These are phyloP conservation scores for Cadophora sp. DNA, from an alignment of 2,329 filamentous ascomycete genomes.

Conservation along the genomic window DNA sequence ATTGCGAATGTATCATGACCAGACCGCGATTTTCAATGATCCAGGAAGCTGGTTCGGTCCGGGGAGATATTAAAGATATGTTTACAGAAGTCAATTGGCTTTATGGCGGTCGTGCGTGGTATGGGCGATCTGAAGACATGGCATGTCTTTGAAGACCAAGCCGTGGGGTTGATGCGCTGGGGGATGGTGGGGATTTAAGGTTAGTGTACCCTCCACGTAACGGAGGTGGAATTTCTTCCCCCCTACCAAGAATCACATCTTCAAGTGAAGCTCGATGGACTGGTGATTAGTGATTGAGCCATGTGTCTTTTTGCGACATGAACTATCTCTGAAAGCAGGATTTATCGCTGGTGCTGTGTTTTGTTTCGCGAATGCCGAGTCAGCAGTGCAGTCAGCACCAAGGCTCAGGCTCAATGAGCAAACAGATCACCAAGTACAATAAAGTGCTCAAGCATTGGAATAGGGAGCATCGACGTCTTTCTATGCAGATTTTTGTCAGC, in stretches of 20 bases:
- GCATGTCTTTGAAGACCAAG: constrained; percentile 7
- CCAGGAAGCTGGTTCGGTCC: background rate
- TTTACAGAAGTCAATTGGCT: background rate
- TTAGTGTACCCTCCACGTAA: background rate
- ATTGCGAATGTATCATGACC: constrained; percentile 2
- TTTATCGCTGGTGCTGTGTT: too few species aligned
- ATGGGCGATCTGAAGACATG: background rate
- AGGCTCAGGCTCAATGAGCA: background rate
- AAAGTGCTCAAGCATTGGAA: too few species aligned
- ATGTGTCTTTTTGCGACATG: background rate
- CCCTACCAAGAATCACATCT: background rate
- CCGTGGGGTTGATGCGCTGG: background rate
- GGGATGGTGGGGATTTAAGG: background rate
- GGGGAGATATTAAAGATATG: background rate
- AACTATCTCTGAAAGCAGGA: too few species aligned
- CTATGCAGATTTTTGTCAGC: background rate
- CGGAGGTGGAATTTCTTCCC: background rate
- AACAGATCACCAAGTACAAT: background rate
- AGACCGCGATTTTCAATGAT: background rate
- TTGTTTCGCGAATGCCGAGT: background rate
- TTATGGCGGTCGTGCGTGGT: background rate
- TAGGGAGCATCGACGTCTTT: background rate
- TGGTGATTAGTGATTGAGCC: too few species aligned
- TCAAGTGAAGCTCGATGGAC: background rate
- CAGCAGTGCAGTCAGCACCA: background rate